These are phyloP conservation scores for Lactarius hengduanensis DNA, from an alignment of 768 basidiomycete genomes.

Conservation along the genomic window DNA sequence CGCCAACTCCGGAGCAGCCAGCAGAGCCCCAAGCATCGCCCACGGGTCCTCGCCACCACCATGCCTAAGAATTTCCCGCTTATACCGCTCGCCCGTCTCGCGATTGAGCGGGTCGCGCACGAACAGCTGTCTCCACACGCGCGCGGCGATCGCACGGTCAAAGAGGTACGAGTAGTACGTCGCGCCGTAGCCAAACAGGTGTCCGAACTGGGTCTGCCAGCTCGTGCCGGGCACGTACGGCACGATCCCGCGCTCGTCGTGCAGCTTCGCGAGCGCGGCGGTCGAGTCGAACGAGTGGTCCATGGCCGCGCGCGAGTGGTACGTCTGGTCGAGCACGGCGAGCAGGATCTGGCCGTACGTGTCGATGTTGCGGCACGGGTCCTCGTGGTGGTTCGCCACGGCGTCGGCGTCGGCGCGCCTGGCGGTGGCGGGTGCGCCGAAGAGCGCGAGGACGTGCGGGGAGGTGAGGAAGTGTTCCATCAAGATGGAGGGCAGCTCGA, in stretches of 20 bases:
- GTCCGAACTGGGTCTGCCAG: slow-evolving; percentile 95
- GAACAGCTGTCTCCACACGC: slow-evolving; percentile 82
- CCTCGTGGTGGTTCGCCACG: slow-evolving; percentile 64
- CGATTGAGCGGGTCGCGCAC: slow-evolving; percentile 62
- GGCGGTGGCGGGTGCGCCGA: slow-evolving; percentile 53
- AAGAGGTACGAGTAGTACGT: slow-evolving; percentile 98
- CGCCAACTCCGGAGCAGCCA: slow-evolving; percentile 63
- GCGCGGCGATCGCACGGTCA: slow-evolving; percentile 91
- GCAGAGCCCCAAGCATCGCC: slow-evolving; percentile 78
- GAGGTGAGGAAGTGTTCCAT: slow-evolving; percentile 98
- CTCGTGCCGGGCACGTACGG: slow-evolving; percentile 83
- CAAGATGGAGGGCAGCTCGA: slow-evolving; percentile 94
- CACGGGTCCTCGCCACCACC: slow-evolving; percentile 95
- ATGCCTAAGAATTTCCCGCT: slow-evolving; percentile 65
- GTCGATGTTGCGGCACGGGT: slow-evolving; percentile 82
- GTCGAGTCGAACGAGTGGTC: slow-evolving; percentile 73
- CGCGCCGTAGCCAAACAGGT: slow-evolving; percentile 94
- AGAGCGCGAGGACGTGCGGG: slow-evolving; percentile 76
- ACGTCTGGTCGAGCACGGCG: slow-evolving; percentile 83
- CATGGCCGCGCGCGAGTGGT: slow-evolving; percentile 71
- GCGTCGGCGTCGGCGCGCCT: slow-evolving; percentile 37
- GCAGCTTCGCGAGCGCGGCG: slow-evolving; percentile 54
- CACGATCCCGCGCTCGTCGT: slow-evolving; percentile 71
- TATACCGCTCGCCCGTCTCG: slow-evolving; percentile 78
- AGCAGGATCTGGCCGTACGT: slow-evolving; percentile 90